phyloP scores from a whole-genome alignment of 2,329 filamentous ascomycete genomes.

The Hymenoscyphus infarciens region DNA sequence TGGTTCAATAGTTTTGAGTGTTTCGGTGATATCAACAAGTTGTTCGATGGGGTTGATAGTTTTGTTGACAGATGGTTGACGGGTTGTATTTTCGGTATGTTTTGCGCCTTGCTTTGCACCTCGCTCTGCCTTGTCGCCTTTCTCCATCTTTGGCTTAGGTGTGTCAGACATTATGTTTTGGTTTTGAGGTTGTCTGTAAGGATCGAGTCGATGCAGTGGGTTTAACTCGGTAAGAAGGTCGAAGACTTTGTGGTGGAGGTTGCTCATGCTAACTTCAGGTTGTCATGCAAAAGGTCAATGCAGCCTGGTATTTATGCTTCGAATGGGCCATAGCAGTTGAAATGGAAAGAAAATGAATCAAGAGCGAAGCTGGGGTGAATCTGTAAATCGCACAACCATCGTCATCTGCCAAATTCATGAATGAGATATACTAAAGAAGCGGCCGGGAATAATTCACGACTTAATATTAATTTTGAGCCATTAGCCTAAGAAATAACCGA shows the following conservation, averaged over 20 bases:
- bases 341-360: neutral
- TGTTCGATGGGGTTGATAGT: too few relatives aligned
- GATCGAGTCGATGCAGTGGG: neutral
- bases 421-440: too few relatives aligned
- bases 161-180: neutral
- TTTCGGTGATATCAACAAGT: too few relatives aligned
- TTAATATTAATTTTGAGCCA: too few relatives aligned
- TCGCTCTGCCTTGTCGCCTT: neutral
- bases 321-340: neutral
- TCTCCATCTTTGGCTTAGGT: neutral
- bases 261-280: neutral
- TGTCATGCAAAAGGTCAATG: neutral
- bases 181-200: neutral
- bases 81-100: too few relatives aligned
- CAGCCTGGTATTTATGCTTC: neutral
- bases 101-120: too few relatives aligned
- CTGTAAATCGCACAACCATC: neutral
- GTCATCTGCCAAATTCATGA: neutral
- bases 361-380: neutral
- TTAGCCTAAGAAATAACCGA: too few relatives aligned
- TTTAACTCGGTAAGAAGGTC: neutral
- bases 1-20: too few relatives aligned
- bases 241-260: neutral
- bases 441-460: too few relatives aligned
- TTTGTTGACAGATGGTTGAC: too few relatives aligned